Evolutionary conservation across 2,329 filamentous ascomycete genomes (phyloP).

Genomic region (Colletotrichum sp.): DNA sequence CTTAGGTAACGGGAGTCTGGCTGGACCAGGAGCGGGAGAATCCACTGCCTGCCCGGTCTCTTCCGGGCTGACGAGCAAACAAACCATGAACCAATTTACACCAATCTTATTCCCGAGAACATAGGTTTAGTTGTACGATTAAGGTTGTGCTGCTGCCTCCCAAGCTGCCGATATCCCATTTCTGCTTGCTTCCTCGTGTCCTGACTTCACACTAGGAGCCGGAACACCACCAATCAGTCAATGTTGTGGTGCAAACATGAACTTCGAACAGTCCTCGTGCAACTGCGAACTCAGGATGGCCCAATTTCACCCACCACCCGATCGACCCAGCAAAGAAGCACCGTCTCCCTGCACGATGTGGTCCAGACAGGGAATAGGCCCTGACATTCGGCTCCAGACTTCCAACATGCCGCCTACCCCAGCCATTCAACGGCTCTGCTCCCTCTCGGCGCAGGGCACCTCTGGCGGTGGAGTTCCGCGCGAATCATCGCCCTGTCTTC

Average conservation of each 20-base stretch:
- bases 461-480: constrained; percentile 12
- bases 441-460: neutral
- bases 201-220: neutral
- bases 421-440: neutral
- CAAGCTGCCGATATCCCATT: too few relatives aligned
- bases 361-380: neutral
- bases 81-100: neutral
- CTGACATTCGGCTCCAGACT: constrained; percentile 9
- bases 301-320: neutral
- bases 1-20: neutral
- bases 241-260: too few relatives aligned
- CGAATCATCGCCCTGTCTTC: constrained; percentile 20
- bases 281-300: neutral
- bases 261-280: neutral
- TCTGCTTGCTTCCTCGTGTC: neutral
- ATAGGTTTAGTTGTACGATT: accelerated
- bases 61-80: neutral
- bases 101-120: too few relatives aligned
- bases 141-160: too few relatives aligned
- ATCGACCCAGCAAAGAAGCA: neutral
- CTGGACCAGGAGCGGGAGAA: neutral
- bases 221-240: neutral
- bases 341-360: neutral
- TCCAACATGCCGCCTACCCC: neutral
- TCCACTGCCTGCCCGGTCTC: neutral